These are phyloP conservation scores for Asterophora parasitica DNA, from an alignment of 768 basidiomycete genomes.

Conservation along the genomic window DNA sequence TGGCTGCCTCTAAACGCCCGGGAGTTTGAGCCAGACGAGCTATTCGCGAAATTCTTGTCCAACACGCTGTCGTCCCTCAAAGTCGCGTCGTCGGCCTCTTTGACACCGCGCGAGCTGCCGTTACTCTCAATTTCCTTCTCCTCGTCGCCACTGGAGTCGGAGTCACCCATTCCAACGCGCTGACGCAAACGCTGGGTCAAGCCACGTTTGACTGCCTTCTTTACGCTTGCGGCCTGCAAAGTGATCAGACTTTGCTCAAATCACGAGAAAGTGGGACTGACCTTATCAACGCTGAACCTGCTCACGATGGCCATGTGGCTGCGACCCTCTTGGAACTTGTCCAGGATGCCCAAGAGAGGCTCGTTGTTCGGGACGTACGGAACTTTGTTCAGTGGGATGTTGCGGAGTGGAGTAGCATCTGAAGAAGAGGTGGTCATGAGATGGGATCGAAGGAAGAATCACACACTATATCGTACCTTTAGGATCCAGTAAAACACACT, in stretches of 20 bases:
- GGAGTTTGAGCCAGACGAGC: too few species aligned
- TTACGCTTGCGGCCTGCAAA: slow-evolving; percentile 65
- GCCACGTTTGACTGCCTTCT: slow-evolving; percentile 77
- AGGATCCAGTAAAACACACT: slow-evolving; percentile 84
- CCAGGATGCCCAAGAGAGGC: slow-evolving; percentile 77
- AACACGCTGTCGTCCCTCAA: slow-evolving; percentile 20
- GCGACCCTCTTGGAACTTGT: slow-evolving; percentile 85
- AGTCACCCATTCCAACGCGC: slow-evolving; percentile 69
- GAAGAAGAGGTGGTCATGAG: neutral
- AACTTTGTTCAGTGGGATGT: slow-evolving; percentile 82
- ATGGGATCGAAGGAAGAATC: neutral
- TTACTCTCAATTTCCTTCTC: slow-evolving; percentile 27
- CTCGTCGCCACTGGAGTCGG: slow-evolving; percentile 36
- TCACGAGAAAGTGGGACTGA: slow-evolving; percentile 6
- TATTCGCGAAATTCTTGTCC: slow-evolving; percentile 15
- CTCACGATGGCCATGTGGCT: slow-evolving; percentile 92
- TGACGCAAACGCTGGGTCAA: slow-evolving; percentile 74
- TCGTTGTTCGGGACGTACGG: slow-evolving; percentile 85
- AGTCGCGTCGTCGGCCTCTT: slow-evolving; percentile 26
- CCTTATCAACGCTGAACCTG: slow-evolving; percentile 65
- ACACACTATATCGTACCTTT: slow-evolving; percentile 43
- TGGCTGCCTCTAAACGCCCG: too few species aligned
- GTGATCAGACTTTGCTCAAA: neutral
- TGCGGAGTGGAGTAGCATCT: slow-evolving; percentile 81
- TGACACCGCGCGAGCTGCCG: slow-evolving; percentile 22